These are phyloP conservation scores for Cenococcum geophilum DNA, from an alignment of 495 filamentous ascomycete genomes.

Conservation along the genomic window DNA sequence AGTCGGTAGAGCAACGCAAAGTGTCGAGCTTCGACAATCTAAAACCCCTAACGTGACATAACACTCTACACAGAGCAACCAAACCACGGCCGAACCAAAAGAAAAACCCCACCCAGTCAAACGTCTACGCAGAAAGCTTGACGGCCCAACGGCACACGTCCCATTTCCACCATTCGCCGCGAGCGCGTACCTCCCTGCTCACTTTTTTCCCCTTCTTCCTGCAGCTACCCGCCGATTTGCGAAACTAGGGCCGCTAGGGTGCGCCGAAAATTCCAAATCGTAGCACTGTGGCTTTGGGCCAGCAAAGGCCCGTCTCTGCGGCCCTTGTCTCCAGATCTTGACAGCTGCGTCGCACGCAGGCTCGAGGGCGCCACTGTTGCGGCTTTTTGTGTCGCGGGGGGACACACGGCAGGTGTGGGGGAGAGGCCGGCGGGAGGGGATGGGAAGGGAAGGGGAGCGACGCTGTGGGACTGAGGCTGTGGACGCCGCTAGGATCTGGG, in stretches of 20 bases:
- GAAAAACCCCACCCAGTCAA: no score
- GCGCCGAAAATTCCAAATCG: neutral
- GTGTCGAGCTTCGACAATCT: no score
- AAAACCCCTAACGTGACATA: no score
- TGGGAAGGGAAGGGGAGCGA: neutral
- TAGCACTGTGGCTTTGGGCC: slow-evolving; percentile 2
- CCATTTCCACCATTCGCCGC: no score
- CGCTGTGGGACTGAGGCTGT: neutral
- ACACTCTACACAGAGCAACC: no score
- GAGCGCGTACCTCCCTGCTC: no score
- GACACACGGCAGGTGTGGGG: neutral
- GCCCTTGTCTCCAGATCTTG: neutral
- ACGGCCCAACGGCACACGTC: no score
- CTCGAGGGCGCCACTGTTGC: neutral
- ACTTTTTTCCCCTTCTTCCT: neutral
- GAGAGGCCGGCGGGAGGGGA: neutral
- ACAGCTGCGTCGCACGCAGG: neutral
- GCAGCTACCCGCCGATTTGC: slow-evolving; percentile 5
- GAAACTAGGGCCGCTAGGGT: neutral
- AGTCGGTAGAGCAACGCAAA: no score
- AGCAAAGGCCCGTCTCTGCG: neutral
- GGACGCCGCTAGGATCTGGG: no score
- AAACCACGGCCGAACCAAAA: no score
- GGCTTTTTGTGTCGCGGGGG: neutral
- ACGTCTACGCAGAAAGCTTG: no score